Evolutionary conservation across 371 early-diverging fungal species (phyloP).

Genomic region (Mucor indicus): DNA sequence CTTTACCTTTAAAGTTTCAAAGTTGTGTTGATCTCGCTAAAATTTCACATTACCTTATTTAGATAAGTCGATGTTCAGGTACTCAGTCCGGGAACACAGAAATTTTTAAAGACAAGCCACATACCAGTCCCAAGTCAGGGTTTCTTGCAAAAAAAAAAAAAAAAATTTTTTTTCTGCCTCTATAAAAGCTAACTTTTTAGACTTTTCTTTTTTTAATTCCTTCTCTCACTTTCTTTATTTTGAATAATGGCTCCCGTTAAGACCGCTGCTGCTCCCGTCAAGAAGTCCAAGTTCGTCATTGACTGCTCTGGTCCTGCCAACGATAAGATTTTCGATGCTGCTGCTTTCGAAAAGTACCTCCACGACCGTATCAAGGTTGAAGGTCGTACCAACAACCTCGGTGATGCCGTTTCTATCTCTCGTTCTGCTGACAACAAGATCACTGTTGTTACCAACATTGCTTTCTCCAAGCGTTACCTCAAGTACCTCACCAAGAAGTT

Average conservation of each 20-base stretch:
- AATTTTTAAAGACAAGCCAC: too few relatives aligned
- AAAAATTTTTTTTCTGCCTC: neutral
- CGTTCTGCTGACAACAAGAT: conserved; percentile 75
- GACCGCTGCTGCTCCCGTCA: conserved; percentile 37
- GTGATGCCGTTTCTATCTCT: conserved; percentile 82
- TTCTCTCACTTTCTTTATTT: conserved; percentile 19
- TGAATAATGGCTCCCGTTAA: conserved; percentile 50
- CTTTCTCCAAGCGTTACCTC: conserved; percentile 97
- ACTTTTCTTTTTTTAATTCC: too few relatives aligned
- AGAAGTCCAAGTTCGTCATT: conserved; percentile 81
- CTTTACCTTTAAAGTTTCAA: too few relatives aligned
- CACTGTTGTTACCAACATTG: conserved; percentile 74
- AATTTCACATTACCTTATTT: too few relatives aligned
- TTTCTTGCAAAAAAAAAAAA: neutral
- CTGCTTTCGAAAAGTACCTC: conserved; percentile 96
- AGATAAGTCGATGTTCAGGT: too few relatives aligned
- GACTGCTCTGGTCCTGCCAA: conserved; percentile 92
- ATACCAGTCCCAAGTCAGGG: neutral
- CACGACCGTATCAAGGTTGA: conserved; percentile 98
- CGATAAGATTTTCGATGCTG: conserved; percentile 96
- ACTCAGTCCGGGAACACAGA: too few relatives aligned
- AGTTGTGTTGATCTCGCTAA: too few relatives aligned
- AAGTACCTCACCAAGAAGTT: conserved; percentile 99
- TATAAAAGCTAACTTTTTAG: too few relatives aligned
- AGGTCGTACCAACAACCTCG: conserved; percentile 95